Evolutionary conservation across 1,139 yeast species (phyloP).

Genomic region (Candida labiduridarum): DNA sequence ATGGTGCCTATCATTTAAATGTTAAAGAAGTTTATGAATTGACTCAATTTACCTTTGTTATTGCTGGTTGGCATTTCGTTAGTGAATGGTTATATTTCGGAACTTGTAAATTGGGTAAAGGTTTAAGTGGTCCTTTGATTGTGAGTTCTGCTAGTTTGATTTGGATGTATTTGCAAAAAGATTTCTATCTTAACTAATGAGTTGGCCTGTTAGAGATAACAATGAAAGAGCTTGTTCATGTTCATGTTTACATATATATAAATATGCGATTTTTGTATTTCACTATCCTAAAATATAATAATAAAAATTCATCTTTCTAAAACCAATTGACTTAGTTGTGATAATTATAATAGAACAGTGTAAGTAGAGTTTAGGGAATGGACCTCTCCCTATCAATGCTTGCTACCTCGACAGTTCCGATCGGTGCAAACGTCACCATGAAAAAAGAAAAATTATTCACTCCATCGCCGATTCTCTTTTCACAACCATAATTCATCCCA

Average conservation of each 20-base stretch:
- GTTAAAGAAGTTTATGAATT: constrained; percentile 75
- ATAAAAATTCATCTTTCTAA: too few relatives aligned
- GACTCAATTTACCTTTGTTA: constrained; percentile 77
- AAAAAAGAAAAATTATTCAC: not conserved
- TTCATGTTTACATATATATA: too few relatives aligned
- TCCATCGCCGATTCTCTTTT: not conserved
- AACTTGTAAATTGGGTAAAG: constrained; percentile 84
- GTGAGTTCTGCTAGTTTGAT: constrained; percentile 55
- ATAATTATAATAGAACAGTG: too few relatives aligned
- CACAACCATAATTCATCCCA: not conserved
- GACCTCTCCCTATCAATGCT: too few relatives aligned
- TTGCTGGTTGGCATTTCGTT: constrained; percentile 84
- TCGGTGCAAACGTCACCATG: not conserved
- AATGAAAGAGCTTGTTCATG: too few relatives aligned
- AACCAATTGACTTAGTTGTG: too few relatives aligned
- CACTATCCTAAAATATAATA: too few relatives aligned
- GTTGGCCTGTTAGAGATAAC: not conserved
- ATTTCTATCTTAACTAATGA: constrained; percentile 35
- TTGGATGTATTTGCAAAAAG: constrained; percentile 65
- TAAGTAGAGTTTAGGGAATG: too few relatives aligned
- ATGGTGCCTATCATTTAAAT: constrained; percentile 77
- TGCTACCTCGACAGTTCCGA: too few relatives aligned
- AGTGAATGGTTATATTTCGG: constrained; percentile 80
- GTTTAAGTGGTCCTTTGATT: constrained; percentile 84
- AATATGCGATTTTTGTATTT: too few relatives aligned